phyloP scores from a whole-genome alignment of 495 filamentous ascomycete genomes.

The Penicillium canariense region DNA sequence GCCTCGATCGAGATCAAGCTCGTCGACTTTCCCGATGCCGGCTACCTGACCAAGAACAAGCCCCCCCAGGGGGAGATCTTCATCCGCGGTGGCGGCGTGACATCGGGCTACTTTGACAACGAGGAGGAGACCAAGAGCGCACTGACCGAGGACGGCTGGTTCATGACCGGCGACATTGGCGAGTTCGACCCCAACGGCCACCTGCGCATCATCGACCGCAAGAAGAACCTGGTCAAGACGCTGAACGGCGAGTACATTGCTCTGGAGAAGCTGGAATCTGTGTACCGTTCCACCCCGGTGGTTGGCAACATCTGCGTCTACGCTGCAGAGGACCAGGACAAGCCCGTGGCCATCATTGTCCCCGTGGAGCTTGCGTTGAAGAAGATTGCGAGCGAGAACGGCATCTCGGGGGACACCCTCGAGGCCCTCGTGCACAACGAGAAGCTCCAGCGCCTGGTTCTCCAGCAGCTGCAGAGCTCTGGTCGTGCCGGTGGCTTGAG shows the following conservation, averaged over 20 bases:
- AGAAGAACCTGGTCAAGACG: slow-evolving; percentile 98
- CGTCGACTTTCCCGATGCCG: slow-evolving; percentile 91
- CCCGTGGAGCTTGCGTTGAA: slow-evolving; percentile 82
- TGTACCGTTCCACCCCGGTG: slow-evolving; percentile 81
- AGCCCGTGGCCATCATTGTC: slow-evolving; percentile 92
- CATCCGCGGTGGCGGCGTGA: slow-evolving; percentile 79
- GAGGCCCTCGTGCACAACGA: slow-evolving; percentile 82
- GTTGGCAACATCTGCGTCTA: slow-evolving; percentile 96
- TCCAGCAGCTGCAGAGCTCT: slow-evolving; percentile 74
- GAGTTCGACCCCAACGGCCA: slow-evolving; percentile 83
- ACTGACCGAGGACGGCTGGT: slow-evolving; percentile 81
- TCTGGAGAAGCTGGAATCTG: slow-evolving; percentile 95
- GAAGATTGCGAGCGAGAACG: slow-evolving; percentile 72
- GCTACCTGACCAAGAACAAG: slow-evolving; percentile 81
- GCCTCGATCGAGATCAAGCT: slow-evolving; percentile 86
- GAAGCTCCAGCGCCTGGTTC: slow-evolving; percentile 73
- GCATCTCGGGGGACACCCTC: slow-evolving; percentile 64
- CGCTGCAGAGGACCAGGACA: slow-evolving; percentile 73
- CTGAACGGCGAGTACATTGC: slow-evolving; percentile 97
- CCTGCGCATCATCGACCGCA: slow-evolving; percentile 87
- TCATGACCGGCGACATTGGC: slow-evolving; percentile 93
- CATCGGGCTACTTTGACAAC: slow-evolving; percentile 74
- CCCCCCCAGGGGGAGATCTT: slow-evolving; percentile 95
- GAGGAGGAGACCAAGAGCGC: slow-evolving; percentile 77
- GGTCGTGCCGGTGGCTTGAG: slow-evolving; percentile 74